A percentile compares a stretch with the other conserved stretches of the same genome.
Conservation (phyloP, 441 rosid genomes). For the Melastoma candidum region DNA sequence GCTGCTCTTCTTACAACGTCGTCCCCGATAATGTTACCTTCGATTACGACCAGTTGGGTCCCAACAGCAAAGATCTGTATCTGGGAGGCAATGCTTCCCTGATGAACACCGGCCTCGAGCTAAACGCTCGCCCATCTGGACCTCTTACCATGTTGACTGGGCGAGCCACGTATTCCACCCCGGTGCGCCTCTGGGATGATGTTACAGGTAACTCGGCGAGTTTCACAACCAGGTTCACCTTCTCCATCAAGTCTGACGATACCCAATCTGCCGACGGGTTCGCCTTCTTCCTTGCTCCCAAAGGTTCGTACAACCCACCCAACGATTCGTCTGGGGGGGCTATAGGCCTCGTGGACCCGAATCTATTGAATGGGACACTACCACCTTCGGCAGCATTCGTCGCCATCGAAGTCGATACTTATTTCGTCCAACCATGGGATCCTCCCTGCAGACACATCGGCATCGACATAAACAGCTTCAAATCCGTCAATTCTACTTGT, state of each 20-base stretch:
- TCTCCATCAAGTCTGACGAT: not conserved
- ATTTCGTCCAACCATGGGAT: not conserved
- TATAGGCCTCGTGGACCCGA: not conserved
- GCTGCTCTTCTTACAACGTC: no score
- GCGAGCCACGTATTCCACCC: not conserved
- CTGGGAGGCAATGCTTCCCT: no score
- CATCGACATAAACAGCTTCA: not conserved
- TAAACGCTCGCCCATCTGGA: no score
- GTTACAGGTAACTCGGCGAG: not conserved
- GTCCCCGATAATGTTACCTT: no score
- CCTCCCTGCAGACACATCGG: not conserved
- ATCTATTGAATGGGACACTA: no score
- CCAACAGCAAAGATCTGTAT: no score
- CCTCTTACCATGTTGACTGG: no score
- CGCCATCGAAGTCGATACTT: not conserved
- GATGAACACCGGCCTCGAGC: no score
- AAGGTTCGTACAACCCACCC: not conserved
- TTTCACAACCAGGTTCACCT: not conserved
- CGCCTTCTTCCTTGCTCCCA: slow-evolving; percentile 5
- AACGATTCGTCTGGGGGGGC: not conserved
- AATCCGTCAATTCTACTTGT: not conserved
- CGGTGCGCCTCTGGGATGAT: not conserved
- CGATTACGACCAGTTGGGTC: no score
- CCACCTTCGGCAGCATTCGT: no score
- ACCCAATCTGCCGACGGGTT: not conserved